phyloP scores from a whole-genome alignment of 768 basidiomycete genomes.

The Tylopilus felleus region DNA sequence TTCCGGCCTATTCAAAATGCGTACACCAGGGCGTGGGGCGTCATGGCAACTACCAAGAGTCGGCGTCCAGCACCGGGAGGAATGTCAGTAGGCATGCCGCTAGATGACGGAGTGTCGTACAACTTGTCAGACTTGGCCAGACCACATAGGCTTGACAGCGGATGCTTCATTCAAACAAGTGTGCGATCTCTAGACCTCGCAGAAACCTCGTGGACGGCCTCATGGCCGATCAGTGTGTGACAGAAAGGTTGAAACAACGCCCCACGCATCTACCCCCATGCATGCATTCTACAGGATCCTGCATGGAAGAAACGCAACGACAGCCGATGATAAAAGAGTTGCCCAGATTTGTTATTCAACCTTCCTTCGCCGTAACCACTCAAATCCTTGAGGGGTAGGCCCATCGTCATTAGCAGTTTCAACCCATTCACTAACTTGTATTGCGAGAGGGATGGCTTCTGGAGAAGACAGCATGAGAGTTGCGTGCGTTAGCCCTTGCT shows the following conservation, averaged over 20 bases:
- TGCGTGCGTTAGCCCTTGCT: slow-evolving; percentile 11
- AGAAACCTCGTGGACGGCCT: slow-evolving; percentile 14
- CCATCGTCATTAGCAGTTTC: background rate
- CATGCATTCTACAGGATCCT: background rate
- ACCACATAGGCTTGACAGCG: background rate
- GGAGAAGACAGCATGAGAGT: slow-evolving; percentile 15
- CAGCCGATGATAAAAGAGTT: slow-evolving; percentile 1
- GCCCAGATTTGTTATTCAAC: background rate
- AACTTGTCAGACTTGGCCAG: background rate
- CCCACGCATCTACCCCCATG: background rate
- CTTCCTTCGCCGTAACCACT: background rate
- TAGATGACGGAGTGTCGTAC: background rate
- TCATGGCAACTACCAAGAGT: background rate
- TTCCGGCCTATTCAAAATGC: background rate
- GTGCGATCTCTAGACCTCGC: background rate
- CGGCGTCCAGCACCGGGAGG: background rate
- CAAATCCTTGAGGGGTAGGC: background rate
- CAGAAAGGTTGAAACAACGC: background rate
- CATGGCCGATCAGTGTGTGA: slow-evolving; percentile 2
- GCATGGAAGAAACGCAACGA: background rate
- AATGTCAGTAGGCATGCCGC: background rate
- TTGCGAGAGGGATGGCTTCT: slow-evolving; percentile 5
- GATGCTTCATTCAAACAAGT: background rate
- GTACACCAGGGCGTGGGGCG: background rate
- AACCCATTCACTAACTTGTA: background rate